phyloP scores from a whole-genome alignment of 1,284 basidiomycete genomes.

The Afroboletus lepidellus region DNA sequence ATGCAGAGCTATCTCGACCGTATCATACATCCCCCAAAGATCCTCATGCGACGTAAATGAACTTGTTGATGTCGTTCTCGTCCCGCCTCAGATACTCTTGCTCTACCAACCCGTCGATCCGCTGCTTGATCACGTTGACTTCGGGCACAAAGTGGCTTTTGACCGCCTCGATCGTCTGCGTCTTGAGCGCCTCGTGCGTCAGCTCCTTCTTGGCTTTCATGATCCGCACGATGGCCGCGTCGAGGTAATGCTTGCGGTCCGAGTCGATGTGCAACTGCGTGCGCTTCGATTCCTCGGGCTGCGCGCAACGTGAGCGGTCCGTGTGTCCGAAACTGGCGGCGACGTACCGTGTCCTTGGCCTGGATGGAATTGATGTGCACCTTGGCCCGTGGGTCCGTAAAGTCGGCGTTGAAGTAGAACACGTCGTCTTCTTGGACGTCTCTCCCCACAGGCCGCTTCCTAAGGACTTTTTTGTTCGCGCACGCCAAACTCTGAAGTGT shows the following conservation, averaged over 20 bases:
- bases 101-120: constrained; percentile 81
- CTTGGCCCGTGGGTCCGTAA: constrained; percentile 77
- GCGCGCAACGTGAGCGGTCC: not conserved
- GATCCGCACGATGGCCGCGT: constrained; percentile 92
- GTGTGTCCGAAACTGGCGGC: not conserved
- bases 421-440: constrained; percentile 79
- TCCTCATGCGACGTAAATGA: constrained; percentile 71
- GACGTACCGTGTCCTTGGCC: constrained; percentile 57
- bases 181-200: constrained; percentile 75
- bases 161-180: constrained; percentile 77
- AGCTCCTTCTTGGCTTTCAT: constrained; percentile 91
- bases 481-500: constrained; percentile 92
- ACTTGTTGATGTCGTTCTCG: constrained; percentile 65
- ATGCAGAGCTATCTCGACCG: not conserved
- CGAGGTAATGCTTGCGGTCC: constrained; percentile 83
- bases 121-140: constrained; percentile 78
- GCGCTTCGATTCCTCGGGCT: constrained; percentile 85
- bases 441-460: constrained; percentile 76
- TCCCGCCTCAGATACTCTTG: constrained; percentile 83
- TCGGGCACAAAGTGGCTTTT: constrained; percentile 75
- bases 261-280: constrained; percentile 85
- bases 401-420: constrained; percentile 78
- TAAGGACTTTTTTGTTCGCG: constrained; percentile 86
- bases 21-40: not conserved
- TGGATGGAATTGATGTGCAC: constrained; percentile 97